Conservation (phyloP, 129 eudicot species). For the Escallonia rubra region DNA sequence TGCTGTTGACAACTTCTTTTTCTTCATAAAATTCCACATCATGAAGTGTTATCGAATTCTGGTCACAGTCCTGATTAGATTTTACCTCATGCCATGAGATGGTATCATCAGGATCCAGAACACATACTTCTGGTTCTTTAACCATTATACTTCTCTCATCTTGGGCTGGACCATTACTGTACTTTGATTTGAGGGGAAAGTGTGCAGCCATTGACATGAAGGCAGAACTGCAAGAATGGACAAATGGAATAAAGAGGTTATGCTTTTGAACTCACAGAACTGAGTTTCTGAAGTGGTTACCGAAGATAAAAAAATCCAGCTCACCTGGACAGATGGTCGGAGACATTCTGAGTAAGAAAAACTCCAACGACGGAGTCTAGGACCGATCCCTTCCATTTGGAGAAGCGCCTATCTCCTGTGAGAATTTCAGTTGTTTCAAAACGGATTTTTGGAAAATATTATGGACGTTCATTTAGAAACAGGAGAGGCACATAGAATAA, state of each 20-base stretch:
- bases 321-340: conserved; percentile 96
- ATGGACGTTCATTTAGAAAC: neutral
- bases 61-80: conserved; percentile 25
- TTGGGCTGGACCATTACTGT: conserved; percentile 25
- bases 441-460: conserved; percentile 6
- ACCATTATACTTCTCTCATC: conserved; percentile 26
- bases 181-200: conserved; percentile 52
- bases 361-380: conserved; percentile 96
- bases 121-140: conserved; percentile 39
- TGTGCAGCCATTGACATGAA: conserved; percentile 89
- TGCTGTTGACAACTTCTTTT: conserved; percentile 48
- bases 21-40: conserved; percentile 26
- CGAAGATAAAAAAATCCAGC: conserved; percentile 6
- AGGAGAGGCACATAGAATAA: too few species aligned
- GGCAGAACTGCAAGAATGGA: conserved; percentile 73
- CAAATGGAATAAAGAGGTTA: conserved; percentile 6
- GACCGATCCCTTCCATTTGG: conserved; percentile 97
- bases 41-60: conserved; percentile 25
- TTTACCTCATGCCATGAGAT: conserved; percentile 33
- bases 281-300: conserved; percentile 1
- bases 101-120: conserved; percentile 47
- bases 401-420: conserved; percentile 96
- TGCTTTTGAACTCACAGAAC: neutral
- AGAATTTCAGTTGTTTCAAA: conserved; percentile 6
- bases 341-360: conserved; percentile 95